A percentile compares a stretch with the other conserved stretches of the same genome.
Evolutionary conservation across 1,284 basidiomycete genomes (phyloP).

Genomic region (Mrakiaceae sp.): DNA sequence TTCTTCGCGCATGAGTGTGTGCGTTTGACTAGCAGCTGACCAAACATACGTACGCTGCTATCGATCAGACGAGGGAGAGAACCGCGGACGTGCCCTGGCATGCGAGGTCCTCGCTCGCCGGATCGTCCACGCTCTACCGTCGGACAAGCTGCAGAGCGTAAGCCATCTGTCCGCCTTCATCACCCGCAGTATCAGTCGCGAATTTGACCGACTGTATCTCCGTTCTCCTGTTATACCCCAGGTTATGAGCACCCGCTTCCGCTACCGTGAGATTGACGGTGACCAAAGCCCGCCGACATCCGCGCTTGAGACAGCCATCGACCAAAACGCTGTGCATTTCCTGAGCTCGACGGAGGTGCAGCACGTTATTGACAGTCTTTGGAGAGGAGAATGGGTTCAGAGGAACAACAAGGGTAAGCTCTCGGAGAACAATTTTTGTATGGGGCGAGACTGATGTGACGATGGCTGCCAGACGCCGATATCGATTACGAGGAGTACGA

Average conservation of each 20-base stretch:
- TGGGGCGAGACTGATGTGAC: too few species aligned
- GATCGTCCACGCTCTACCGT: slow-evolving; percentile 55
- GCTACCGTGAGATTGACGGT: slow-evolving; percentile 60
- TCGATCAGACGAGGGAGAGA: slow-evolving; percentile 62
- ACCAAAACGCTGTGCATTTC: slow-evolving; percentile 57
- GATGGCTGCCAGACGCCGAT: slow-evolving; percentile 24
- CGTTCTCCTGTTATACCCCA: neutral
- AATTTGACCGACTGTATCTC: neutral
- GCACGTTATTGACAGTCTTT: slow-evolving; percentile 48
- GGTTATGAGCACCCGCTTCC: slow-evolving; percentile 48
- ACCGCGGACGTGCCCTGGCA: slow-evolving; percentile 47
- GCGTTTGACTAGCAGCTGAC: too few species aligned
- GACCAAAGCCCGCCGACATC: slow-evolving; percentile 54
- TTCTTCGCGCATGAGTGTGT: neutral
- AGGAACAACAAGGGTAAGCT: slow-evolving; percentile 43
- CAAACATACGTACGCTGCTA: too few species aligned
- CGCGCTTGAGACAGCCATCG: slow-evolving; percentile 70
- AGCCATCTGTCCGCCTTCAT: slow-evolving; percentile 40
- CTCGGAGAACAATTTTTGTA: neutral
- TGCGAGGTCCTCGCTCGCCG: slow-evolving; percentile 80
- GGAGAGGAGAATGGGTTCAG: slow-evolving; percentile 72
- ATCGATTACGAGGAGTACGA: slow-evolving; percentile 37
- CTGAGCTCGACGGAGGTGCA: slow-evolving; percentile 71
- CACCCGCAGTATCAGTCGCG: neutral
- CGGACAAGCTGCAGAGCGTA: slow-evolving; percentile 52